Evolutionary conservation across 371 early-diverging fungal genomes (phyloP).

Genomic region (Saksenaea oblongispora): DNA sequence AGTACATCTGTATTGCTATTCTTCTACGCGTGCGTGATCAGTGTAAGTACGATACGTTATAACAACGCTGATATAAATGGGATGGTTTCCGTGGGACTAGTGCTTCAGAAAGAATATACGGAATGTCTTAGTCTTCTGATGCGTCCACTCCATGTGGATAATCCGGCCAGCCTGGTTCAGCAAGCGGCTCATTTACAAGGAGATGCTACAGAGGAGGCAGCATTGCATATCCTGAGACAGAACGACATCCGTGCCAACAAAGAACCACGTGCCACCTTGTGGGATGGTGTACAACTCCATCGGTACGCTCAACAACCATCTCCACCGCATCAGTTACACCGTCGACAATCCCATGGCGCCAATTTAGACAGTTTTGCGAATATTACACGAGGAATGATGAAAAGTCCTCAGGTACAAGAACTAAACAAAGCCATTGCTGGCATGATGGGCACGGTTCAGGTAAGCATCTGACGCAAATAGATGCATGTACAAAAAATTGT

Average conservation of each 20-base stretch:
- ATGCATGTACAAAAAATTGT: not conserved
- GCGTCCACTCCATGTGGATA: slow-evolving; percentile 67
- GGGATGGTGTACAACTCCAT: slow-evolving; percentile 22
- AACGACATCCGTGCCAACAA: slow-evolving; percentile 57
- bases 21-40: slow-evolving; percentile 75
- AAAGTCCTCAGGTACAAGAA: slow-evolving; percentile 62
- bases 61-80: not conserved
- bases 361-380: slow-evolving; percentile 33
- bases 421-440: slow-evolving; percentile 64
- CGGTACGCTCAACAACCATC: not conserved
- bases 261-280: slow-evolving; percentile 39
- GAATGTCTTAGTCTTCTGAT: slow-evolving; percentile 76
- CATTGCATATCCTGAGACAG: slow-evolving; percentile 59
- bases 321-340: slow-evolving; percentile 18
- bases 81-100: slow-evolving; percentile 30
- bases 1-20: slow-evolving; percentile 80
- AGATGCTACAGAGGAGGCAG: slow-evolving; percentile 49
- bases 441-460: slow-evolving; percentile 57
- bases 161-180: slow-evolving; percentile 58
- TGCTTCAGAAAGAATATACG: slow-evolving; percentile 76
- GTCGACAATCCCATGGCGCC: slow-evolving; percentile 26
- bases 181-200: slow-evolving; percentile 69
- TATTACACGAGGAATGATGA: slow-evolving; percentile 56
- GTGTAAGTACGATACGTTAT: slow-evolving; percentile 48
- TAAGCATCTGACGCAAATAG: slow-evolving; percentile 12